Evolutionary conservation across 2,329 filamentous ascomycete species (phyloP).

Genomic region (Aureobasidium sp.): DNA sequence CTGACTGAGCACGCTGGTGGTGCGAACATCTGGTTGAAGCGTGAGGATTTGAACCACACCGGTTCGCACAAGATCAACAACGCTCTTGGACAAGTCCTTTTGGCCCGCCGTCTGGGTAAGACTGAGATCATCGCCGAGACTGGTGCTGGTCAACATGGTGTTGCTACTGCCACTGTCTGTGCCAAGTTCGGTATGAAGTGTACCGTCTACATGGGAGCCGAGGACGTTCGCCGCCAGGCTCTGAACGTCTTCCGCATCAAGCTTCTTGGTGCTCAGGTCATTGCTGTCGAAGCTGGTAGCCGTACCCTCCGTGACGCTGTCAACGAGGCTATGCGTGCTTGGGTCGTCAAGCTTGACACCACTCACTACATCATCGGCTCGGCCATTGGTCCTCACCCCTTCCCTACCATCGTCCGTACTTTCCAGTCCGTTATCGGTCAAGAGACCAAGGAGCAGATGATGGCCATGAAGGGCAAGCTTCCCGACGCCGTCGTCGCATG

Average conservation of each 20-base stretch:
- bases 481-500: constrained; percentile 95
- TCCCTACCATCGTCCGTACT: constrained; percentile 93
- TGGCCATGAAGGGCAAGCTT: constrained; percentile 72
- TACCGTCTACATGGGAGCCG: constrained; percentile 96
- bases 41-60: constrained; percentile 95
- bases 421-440: constrained; percentile 96
- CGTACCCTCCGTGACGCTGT: constrained; percentile 58
- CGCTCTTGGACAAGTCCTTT: constrained; percentile 81
- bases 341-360: constrained; percentile 86
- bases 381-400: constrained; percentile 93
- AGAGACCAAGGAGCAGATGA: constrained; percentile 91
- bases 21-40: constrained; percentile 95
- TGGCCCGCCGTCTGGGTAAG: constrained; percentile 82
- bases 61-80: constrained; percentile 99
- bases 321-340: constrained; percentile 89
- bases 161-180: constrained; percentile 93
- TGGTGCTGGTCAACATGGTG: constrained; percentile 93
- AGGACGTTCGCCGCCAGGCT: constrained; percentile 92
- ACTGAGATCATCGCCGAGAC: constrained; percentile 97
- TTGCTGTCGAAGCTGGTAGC: constrained; percentile 86
- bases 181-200: constrained; percentile 98
- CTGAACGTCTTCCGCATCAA: constrained; percentile 99
- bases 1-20: constrained; percentile 84
- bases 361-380: constrained; percentile 99
- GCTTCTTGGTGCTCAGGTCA: constrained; percentile 82